Conservation (phyloP, 2,329 filamentous ascomycete genomes). For the Waltergamsia citrina region DNA sequence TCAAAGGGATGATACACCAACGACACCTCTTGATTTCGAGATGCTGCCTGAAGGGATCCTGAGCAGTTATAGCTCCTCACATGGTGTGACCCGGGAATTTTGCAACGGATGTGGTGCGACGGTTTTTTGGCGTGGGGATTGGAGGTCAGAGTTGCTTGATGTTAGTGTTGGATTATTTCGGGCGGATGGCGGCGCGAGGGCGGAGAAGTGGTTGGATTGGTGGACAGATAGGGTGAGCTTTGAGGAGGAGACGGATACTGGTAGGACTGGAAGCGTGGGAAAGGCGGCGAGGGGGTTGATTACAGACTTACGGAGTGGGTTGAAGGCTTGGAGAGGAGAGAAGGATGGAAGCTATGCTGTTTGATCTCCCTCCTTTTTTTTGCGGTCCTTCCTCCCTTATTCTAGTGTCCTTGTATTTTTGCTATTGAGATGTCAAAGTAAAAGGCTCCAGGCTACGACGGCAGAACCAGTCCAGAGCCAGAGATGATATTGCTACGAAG, state of each 20-base stretch:
- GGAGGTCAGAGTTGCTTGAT: conserved; percentile 47
- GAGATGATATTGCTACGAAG: too few species aligned
- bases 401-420: too few species aligned
- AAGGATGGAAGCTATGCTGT: too few species aligned
- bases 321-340: conserved; percentile 1
- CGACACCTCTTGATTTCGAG: conserved; percentile 24
- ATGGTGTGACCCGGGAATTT: conserved; percentile 28
- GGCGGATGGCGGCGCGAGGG: conserved; percentile 39
- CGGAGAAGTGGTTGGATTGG: conserved; percentile 55
- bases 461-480: too few species aligned
- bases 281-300: conserved; percentile 17
- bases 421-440: too few species aligned
- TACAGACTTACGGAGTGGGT: conserved; percentile 9
- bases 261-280: conserved; percentile 15
- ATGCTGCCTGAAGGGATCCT: conserved; percentile 33
- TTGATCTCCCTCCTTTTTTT: too few species aligned
- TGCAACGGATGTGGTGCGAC: conserved; percentile 37
- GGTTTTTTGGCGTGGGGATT: conserved; percentile 39
- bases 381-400: too few species aligned
- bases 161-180: conserved; percentile 52
- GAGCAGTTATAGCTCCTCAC: conserved; percentile 28
- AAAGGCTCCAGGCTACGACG: too few species aligned
- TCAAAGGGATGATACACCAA: conserved; percentile 13
- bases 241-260: conserved; percentile 35
- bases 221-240: conserved; percentile 48